These are phyloP conservation scores for Aspergillus asperescens DNA, from an alignment of 495 filamentous ascomycete genomes.

Conservation along the genomic window DNA sequence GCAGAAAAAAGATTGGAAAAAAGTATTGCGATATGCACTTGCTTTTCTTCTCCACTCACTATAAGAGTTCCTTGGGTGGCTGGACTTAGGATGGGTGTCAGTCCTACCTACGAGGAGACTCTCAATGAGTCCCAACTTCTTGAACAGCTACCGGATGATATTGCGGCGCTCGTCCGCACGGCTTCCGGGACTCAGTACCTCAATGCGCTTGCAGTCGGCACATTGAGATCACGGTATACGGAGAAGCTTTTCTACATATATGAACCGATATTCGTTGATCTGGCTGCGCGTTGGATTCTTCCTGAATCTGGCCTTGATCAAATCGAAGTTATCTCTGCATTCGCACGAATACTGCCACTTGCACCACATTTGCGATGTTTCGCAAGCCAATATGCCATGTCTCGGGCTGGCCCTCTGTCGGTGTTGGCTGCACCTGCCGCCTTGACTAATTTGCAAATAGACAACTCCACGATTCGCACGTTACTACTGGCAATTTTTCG, in stretches of 20 bases:
- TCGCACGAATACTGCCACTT: conserved; percentile 74
- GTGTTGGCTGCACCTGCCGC: conserved; percentile 37
- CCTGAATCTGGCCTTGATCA: conserved; percentile 40
- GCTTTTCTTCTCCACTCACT: conserved; percentile 22
- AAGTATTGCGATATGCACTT: conserved; percentile 22
- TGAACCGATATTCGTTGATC: conserved; percentile 67
- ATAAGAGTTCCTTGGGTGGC: conserved; percentile 34
- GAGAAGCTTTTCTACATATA: conserved; percentile 64
- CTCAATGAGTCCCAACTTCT: conserved; percentile 44
- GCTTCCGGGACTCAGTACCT: conserved; percentile 61
- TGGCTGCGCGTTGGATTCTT: conserved; percentile 69
- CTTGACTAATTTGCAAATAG: conserved; percentile 34
- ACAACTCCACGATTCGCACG: conserved; percentile 29
- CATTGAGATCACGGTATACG: conserved; percentile 61
- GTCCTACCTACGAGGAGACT: conserved; percentile 43
- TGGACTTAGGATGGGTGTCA: conserved; percentile 39
- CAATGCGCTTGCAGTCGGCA: conserved; percentile 59
- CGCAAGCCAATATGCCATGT: conserved; percentile 42
- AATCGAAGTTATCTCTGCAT: conserved; percentile 58
- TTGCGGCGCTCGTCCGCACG: conserved; percentile 57
- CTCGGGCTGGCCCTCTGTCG: conserved; percentile 37
- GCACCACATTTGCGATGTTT: conserved; percentile 60
- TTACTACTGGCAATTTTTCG: conserved; percentile 67
- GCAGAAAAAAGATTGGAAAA: conserved; percentile 38
- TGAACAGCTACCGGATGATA: conserved; percentile 56